These are phyloP conservation scores for Vitellaria paradoxa DNA, from an alignment of 179 eudicot genomes.

Conservation along the genomic window DNA sequence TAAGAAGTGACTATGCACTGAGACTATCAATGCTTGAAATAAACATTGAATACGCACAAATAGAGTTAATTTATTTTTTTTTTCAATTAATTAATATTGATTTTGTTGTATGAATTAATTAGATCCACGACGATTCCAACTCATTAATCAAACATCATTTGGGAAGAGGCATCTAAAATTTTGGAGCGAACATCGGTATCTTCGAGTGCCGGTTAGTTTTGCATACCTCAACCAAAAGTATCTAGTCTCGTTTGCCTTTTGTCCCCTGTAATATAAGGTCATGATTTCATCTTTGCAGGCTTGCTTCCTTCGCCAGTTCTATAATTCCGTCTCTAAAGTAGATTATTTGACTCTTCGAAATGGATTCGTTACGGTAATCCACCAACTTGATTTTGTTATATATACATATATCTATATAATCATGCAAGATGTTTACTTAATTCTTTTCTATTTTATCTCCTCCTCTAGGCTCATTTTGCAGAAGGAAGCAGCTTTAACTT, in stretches of 20 bases:
- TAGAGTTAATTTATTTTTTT: too few species aligned
- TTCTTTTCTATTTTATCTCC: not conserved
- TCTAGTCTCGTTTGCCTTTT: too few species aligned
- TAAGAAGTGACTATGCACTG: too few species aligned
- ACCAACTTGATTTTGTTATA: not conserved
- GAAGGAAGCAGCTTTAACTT: conserved; percentile 39
- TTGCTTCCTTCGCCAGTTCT: conserved; percentile 38
- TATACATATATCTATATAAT: not conserved
- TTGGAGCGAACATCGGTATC: conserved; percentile 36
- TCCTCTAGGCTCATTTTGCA: conserved; percentile 36
- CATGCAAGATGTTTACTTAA: not conserved
- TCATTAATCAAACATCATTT: conserved; percentile 42
- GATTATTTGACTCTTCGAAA: conserved; percentile 51
- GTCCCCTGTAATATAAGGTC: too few species aligned
- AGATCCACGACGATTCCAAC: conserved; percentile 42
- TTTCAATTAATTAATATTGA: too few species aligned
- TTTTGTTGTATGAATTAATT: not conserved
- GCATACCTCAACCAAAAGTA: too few species aligned
- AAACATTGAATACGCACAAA: too few species aligned
- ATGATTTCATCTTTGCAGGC: conserved; percentile 17
- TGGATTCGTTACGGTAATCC: conserved; percentile 44
- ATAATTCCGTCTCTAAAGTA: conserved; percentile 34
- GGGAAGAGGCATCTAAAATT: conserved; percentile 35
- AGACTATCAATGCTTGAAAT: too few species aligned
- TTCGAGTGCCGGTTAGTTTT: conserved; percentile 37